Evolutionary conservation across 805 yeast genomes (phyloP).

Genomic region (Ogataea nonfermentans): DNA sequence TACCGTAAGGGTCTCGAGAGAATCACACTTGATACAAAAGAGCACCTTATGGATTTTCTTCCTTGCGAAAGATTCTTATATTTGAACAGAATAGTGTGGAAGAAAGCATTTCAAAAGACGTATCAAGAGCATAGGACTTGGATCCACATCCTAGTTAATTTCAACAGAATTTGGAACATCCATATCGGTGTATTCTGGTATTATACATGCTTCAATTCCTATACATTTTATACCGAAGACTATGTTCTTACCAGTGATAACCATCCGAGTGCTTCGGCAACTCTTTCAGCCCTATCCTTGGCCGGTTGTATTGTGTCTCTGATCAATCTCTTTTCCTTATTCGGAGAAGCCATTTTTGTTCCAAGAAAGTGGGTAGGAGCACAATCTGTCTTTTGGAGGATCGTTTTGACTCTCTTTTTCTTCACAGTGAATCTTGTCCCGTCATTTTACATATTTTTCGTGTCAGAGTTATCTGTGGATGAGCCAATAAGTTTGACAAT

Average conservation of each 20-base stretch:
- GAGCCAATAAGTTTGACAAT: slow-evolving; percentile 40
- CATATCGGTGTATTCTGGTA: slow-evolving; percentile 78
- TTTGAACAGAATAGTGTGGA: slow-evolving; percentile 63
- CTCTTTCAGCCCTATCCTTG: slow-evolving; percentile 57
- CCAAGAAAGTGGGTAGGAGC: slow-evolving; percentile 78
- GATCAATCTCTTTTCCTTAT: slow-evolving; percentile 53
- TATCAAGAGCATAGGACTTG: slow-evolving; percentile 73
- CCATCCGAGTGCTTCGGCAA: slow-evolving; percentile 57
- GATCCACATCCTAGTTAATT: slow-evolving; percentile 71
- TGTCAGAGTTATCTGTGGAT: slow-evolving; percentile 35
- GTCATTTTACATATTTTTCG: slow-evolving; percentile 46
- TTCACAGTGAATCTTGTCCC: slow-evolving; percentile 51
- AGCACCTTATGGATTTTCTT: slow-evolving; percentile 50
- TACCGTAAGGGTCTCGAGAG: slow-evolving; percentile 64
- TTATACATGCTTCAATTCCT: slow-evolving; percentile 66
- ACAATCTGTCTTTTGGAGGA: slow-evolving; percentile 50
- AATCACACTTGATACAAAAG: slow-evolving; percentile 45
- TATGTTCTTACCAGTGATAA: slow-evolving; percentile 54
- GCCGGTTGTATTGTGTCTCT: slow-evolving; percentile 65
- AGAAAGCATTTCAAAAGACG: slow-evolving; percentile 66
- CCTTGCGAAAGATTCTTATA: slow-evolving; percentile 53
- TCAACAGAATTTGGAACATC: slow-evolving; percentile 76
- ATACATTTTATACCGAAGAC: slow-evolving; percentile 60
- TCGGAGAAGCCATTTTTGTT: slow-evolving; percentile 59
- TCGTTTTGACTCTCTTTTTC: slow-evolving; percentile 41